Base-by-base conservation (phyloP, 2,329 filamentous ascomycete species). In the Fusarium coffeatum region DNA sequence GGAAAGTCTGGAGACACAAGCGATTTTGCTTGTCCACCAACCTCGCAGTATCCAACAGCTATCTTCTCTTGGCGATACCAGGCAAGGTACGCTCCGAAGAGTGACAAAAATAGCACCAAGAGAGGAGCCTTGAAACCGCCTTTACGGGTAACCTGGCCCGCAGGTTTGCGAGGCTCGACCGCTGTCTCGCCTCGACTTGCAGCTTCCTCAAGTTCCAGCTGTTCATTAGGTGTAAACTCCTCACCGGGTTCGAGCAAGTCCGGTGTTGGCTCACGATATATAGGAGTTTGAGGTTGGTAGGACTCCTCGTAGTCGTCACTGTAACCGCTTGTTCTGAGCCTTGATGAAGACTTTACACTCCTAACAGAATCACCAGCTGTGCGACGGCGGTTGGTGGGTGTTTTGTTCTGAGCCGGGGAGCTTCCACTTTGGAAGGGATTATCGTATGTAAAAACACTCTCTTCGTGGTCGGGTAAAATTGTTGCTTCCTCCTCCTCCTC, bases 21-120 rank as follows among this genome's bases (percentile, higher is more conserved):
- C 69, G 83, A 76, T 32, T 81, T 83, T 4, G 85, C 87, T 49
- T 88, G 84, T 55, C 90, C 88, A 25, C 92, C 96, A 55, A 97
- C 87, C 15, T 94, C 94, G 78, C 96, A 99, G 77, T 97, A 99
- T 34, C 97, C 96, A 22, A 98, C 93, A 18, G 93, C 92, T n/a
- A 97, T 84, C 85, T 98, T 98, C 80, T 99, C 96, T 77, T 97
- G 93, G 50, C 95, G 87, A 83, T 94, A 99, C 88, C 94, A 96
- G 11, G 88, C 88, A 30, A 86, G 91, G 69, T 97, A 93, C 1
- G 91, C 89, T 32, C 87, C 87, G 9, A 96, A 79, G 12, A 96
- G 81, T 0, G 91, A 90, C 22, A 92, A 77, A 5, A 95, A 78
- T 4, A 98, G 84, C 8, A 94, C 88, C 78, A 89, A 89, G 4